Evolutionary conservation across 2,329 filamentous ascomycete species (phyloP), one percentile per base, ranked within the genome.

Genomic region (Ascochyta viciae-villosae): DNA sequence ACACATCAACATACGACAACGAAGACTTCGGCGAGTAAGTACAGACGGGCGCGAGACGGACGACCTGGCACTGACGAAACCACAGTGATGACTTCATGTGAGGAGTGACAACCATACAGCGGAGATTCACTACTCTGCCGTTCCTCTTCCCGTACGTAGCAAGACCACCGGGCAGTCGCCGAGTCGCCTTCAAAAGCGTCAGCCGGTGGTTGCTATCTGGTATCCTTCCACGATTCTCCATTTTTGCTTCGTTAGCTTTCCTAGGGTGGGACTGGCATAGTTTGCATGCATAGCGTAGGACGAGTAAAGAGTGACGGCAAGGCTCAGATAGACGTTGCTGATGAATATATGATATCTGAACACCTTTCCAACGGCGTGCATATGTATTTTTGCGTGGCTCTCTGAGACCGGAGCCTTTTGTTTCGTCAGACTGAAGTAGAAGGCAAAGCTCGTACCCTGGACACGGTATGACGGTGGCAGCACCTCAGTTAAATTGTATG

Each of bases 21-120:
- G 90, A 91, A 49, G 90, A 91, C 58, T 91, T 91, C 72, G 94
- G 91, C 79, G 94, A 96, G 86, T 91, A 82, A 83, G 92, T 88
- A 45, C 29, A 34, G n/a, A 46, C 19, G 22, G 16, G 13, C n/a
- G 31, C 34, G 1, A 4, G 12, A 13, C 8, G 19, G 6, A 24
- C 23, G 6, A 10, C 1, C 12, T 3, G 8, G n/a, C 52, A 50
- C 68, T 75, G 61, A 76, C 57, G 9, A 24, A 9, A 8, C 6
- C 23, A 9, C 49, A 75, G 74, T 64, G 74, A 76, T 47, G 73
- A 76, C 58, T 76, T 76, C 53, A 76, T 76, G 74, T 76, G 69
- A 76, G 27, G 12, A 26, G 16, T 29, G 22, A 23, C 6, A 43
- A 19, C 19, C 8, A n/a, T 35, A 26, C 16, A 24, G 42, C 52